Evolutionary conservation across 202 grass and related monocot species (phyloP), one percentile per base, ranked within the genome.

Genomic region (Bolboschoenoplectus hybrid): DNA sequence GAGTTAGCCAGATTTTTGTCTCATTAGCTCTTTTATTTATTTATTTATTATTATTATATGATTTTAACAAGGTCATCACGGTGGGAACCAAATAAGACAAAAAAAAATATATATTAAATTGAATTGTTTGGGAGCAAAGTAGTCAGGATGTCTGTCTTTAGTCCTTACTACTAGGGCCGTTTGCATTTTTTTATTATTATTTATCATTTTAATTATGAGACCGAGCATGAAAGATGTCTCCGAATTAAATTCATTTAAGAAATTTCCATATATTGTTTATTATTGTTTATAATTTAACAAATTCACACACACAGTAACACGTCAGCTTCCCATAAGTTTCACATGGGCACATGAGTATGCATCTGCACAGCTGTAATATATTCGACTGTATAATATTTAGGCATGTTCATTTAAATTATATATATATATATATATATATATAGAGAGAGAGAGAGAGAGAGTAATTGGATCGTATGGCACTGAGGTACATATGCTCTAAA

Each of bases 301-400:
- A 41, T 82, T 82, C 80, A 63, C 17, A 64, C 49, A 6, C 12
- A 36, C 51, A 35, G 60, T 82, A 50, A 50, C 61, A 82, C 61
- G 43, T 82, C 19, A 82, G 80, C n/a, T 82, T 82, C 2, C 20
- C 19, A 47, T 38, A 82, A 46, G 80, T 65, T 81, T 65, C 80
- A 66, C 80, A 65, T 82, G 80, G 12, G 10, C n/a, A 82, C 80
- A 65, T 82, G 80, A 67, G 8, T 51, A 38, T 7, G 36, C 16
- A 41, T 60, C 32, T 26, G 39, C 36, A 66, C 45, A 67, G 17
- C 80, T 67, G 43, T 35, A 16, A 13, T 40, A n/a, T 63, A 58
- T 47, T 46, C 17, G 17, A 47, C 14, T 32, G 10, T 10, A 47
- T 46, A 44, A 19, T 38, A 43, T 75, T 69, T 35, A 39, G 39